phyloP scores from a whole-genome alignment of 1,139 yeast species.

The Petasospora fabianii region DNA sequence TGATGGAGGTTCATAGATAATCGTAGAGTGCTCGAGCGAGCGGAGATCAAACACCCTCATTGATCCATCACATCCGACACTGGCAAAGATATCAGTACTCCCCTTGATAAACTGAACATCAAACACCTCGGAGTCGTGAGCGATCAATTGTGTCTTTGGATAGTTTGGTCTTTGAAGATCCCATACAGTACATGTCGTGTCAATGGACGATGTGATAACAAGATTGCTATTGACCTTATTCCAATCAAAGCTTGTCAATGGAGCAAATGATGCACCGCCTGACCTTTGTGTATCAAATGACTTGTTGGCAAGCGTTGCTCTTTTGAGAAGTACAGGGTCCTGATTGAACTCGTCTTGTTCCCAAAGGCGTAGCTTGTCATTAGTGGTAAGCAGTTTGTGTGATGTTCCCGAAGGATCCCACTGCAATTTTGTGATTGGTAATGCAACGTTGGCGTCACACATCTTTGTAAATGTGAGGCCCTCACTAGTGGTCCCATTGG shows the following conservation, averaged over 20 bases:
- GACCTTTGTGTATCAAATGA: constrained; percentile 12
- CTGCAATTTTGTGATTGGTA: constrained; percentile 65
- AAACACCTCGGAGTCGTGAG: constrained; percentile 93
- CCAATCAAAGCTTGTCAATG: constrained; percentile 95
- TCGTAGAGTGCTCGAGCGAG: constrained; percentile 88
- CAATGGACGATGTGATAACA: constrained; percentile 83
- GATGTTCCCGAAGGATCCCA: constrained; percentile 56
- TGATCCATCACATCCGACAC: constrained; percentile 95
- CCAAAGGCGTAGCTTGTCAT: constrained; percentile 70
- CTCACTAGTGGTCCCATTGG: constrained; percentile 28
- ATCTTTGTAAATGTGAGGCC: constrained; percentile 39
- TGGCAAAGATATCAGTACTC: constrained; percentile 77
- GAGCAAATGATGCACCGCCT: constrained; percentile 46
- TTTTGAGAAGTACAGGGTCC: constrained; percentile 34
- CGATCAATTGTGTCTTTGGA: constrained; percentile 90
- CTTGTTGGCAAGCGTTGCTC: constrained; percentile 37
- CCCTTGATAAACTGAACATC: constrained; percentile 84
- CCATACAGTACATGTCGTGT: constrained; percentile 97
- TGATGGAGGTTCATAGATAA: constrained; percentile 69
- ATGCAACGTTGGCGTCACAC: constrained; percentile 53
- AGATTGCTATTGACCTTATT: constrained; percentile 65
- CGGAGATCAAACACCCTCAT: constrained; percentile 89
- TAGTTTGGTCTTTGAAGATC: constrained; percentile 58
- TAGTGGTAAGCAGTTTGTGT: constrained; percentile 56
- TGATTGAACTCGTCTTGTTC: constrained; percentile 36